Percentiles rank a stretch among this genome's conserved stretches.
Conservation (phyloP, 2,329 filamentous ascomycete genomes). For the Gnomoniopsis smithogilvyi region DNA sequence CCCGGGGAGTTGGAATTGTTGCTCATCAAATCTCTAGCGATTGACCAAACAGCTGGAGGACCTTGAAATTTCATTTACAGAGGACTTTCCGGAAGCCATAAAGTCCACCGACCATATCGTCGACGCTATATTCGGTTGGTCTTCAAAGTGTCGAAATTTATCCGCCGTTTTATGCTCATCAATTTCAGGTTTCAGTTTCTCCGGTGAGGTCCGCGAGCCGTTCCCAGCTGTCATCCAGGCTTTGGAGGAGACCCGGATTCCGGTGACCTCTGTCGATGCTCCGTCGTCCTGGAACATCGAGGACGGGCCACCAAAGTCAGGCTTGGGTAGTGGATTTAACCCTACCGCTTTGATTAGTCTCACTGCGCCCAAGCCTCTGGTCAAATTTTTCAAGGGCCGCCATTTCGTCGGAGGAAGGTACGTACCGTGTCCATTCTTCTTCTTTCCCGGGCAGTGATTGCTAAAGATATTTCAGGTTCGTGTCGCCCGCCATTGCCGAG, state of each 20-base stretch:
- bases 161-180: slow-evolving; percentile 4
- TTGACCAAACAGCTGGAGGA: slow-evolving; percentile 81
- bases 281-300: slow-evolving; percentile 96
- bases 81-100: slow-evolving; percentile 71
- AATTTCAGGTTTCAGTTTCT: slow-evolving; percentile 77
- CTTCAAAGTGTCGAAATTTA: slow-evolving; percentile 1
- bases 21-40: slow-evolving; percentile 52
- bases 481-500: slow-evolving; percentile 71
- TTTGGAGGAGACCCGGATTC: slow-evolving; percentile 68
- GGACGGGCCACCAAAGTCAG: slow-evolving; percentile 72
- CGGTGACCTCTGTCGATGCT: slow-evolving; percentile 86
- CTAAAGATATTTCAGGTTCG: slow-evolving; percentile 56
- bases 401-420: slow-evolving; percentile 90
- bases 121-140: slow-evolving; percentile 85
- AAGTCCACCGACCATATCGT: slow-evolving; percentile 73
- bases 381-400: slow-evolving; percentile 76
- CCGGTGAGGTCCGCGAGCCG: slow-evolving; percentile 86
- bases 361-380: slow-evolving; percentile 89
- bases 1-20: neutral
- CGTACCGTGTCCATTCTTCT: slow-evolving; percentile 26
- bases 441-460: neutral
- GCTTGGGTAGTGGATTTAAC: slow-evolving; percentile 76
- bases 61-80: slow-evolving; percentile 77
- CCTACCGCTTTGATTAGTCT: slow-evolving; percentile 80
- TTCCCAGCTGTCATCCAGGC: slow-evolving; percentile 79